Percentiles rank a stretch among this genome's conserved stretches.
Evolutionary conservation across 306 rosid genomes (phyloP).

Genomic region (Sicyos baderoa): DNA sequence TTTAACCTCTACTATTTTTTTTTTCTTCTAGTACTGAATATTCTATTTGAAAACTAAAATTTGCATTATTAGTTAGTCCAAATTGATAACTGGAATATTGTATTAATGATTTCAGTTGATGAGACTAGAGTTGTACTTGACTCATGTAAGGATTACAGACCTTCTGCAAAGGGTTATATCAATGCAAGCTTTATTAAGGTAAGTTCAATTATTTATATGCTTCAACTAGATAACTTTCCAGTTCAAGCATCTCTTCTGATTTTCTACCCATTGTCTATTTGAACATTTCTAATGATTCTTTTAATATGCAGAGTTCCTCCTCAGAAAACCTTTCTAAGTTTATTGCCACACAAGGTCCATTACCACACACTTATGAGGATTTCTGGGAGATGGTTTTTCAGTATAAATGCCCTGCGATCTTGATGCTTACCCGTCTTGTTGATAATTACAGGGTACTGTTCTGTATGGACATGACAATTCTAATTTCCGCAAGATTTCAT

Average conservation of each 20-base stretch:
- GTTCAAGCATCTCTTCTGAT: neutral
- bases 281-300: slow-evolving; percentile 24
- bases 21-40: neutral
- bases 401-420: slow-evolving; percentile 67
- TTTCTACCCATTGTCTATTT: slow-evolving; percentile 13
- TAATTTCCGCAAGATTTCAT: slow-evolving; percentile 9
- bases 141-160: slow-evolving; percentile 68
- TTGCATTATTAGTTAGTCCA: neutral
- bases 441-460: slow-evolving; percentile 59
- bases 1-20: neutral
- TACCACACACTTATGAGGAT: slow-evolving; percentile 82
- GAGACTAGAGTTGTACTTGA: slow-evolving; percentile 55
- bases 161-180: slow-evolving; percentile 70
- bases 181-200: slow-evolving; percentile 83
- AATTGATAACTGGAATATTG: neutral
- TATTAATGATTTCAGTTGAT: slow-evolving; percentile 53
- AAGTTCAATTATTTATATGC: slow-evolving; percentile 6
- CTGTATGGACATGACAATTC: slow-evolving; percentile 15
- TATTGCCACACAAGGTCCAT: slow-evolving; percentile 95
- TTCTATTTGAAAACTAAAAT: neutral
- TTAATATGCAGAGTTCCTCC: slow-evolving; percentile 42
- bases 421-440: slow-evolving; percentile 81
- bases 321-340: slow-evolving; percentile 52
- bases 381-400: slow-evolving; percentile 94
- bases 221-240: neutral